Percentiles rank a stretch among this genome's conserved stretches.
These are phyloP conservation scores for Wallacemonas sp. DNA, from an alignment of 208 protist genomes.

Conservation along the genomic window DNA sequence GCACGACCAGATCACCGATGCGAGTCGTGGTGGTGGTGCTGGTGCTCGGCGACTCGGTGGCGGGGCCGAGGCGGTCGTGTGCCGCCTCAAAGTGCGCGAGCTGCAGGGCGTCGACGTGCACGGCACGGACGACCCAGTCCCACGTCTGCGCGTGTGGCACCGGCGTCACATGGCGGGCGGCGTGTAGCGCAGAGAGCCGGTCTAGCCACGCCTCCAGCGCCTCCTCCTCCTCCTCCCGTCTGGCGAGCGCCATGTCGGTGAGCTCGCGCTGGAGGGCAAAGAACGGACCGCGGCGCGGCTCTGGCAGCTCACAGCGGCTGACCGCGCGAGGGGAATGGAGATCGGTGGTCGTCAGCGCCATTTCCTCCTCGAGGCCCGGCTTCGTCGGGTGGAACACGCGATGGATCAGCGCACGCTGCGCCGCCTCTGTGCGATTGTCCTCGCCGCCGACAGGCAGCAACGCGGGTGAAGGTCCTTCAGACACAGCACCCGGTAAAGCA, in stretches of 20 bases:
- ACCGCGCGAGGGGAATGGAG: no score
- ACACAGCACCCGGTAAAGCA: no score
- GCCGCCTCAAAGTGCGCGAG: conserved; percentile 3
- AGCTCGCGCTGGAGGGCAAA: neutral
- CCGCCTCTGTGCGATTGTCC: neutral
- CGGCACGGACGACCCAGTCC: conserved; percentile 13
- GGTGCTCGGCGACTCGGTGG: no score
- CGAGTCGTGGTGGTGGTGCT: conserved; percentile 3
- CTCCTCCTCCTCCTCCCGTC: neutral
- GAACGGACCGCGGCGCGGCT: neutral
- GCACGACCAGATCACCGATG: conserved; percentile 6
- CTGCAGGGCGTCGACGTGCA: neutral
- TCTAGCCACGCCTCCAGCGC: conserved; percentile 14
- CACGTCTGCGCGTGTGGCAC: neutral
- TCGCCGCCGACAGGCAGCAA: no score
- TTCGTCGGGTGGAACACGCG: neutral
- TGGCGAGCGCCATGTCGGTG: neutral
- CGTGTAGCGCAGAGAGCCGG: neutral
- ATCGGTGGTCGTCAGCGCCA: neutral
- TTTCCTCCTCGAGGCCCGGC: neutral
- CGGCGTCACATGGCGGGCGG: neutral
- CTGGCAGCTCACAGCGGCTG: neutral
- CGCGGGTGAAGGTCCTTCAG: no score
- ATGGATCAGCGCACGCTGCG: neutral
- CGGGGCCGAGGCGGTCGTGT: neutral